These are phyloP conservation scores for Ophiostoma quercus DNA, from an alignment of 2,329 filamentous ascomycete species.

Conservation along the genomic window DNA sequence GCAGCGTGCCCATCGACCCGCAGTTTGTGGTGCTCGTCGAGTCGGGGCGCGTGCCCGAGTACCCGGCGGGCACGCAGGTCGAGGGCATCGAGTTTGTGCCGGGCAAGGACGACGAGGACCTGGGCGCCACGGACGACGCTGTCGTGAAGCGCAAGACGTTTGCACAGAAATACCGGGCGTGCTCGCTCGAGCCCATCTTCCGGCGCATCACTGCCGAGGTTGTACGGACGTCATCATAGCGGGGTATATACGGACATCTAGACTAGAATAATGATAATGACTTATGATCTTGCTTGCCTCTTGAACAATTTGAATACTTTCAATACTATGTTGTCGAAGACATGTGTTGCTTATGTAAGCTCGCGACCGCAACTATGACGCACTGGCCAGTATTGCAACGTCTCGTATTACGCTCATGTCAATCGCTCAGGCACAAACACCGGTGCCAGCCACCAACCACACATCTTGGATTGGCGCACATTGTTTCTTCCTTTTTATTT, in stretches of 20 bases:
- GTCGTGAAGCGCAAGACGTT: conserved; percentile 41
- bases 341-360: neutral
- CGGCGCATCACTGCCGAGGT: conserved; percentile 55
- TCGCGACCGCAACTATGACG: neutral
- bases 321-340: neutral
- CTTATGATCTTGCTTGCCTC: too few species aligned
- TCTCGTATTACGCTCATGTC: neutral
- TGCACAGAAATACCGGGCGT: conserved; percentile 67
- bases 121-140: conserved; percentile 17
- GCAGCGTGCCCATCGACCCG: conserved; percentile 84
- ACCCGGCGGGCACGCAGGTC: conserved; percentile 62
- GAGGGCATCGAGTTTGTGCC: conserved; percentile 49
- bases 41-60: conserved; percentile 58
- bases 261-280: neutral
- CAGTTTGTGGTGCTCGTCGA: conserved; percentile 86
- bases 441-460: neutral
- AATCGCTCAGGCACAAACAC: neutral
- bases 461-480: neutral
- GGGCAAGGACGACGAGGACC: conserved; percentile 14
- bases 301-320: too few species aligned
- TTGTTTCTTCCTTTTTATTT: neutral
- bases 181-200: conserved; percentile 66
- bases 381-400: neutral
- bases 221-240: conserved; percentile 28
- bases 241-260: neutral